phyloP scores from a whole-genome alignment of 805 yeast genomes.

The Lipomyces kockii region DNA sequence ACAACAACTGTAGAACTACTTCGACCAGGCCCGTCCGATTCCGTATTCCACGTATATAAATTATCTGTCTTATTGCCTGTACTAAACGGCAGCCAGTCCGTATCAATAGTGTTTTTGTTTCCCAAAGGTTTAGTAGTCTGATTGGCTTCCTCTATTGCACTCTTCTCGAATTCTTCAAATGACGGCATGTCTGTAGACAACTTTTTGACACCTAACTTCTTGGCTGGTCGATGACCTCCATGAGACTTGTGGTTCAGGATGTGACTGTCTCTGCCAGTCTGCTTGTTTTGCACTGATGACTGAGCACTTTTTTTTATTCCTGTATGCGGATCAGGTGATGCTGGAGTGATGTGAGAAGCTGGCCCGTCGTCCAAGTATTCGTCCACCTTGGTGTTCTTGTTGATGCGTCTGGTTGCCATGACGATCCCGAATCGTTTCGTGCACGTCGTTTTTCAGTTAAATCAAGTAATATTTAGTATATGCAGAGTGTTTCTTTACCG shows the following conservation, averaged over 20 bases:
- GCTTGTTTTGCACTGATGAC: not conserved
- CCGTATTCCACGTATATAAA: not conserved
- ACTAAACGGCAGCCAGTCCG: not conserved
- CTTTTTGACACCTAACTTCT: conserved; percentile 11
- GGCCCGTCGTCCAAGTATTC: not conserved
- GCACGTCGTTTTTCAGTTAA: not conserved
- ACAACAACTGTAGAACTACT: not conserved
- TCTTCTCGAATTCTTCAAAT: conserved; percentile 69
- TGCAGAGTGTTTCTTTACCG: not conserved
- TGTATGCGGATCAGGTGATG: not conserved
- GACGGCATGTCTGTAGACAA: conserved; percentile 13
- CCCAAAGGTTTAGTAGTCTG: not conserved
- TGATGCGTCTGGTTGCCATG: not conserved
- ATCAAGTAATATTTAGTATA: not conserved
- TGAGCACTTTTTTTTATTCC: not conserved
- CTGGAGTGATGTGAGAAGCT: not conserved
- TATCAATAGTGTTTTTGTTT: not conserved
- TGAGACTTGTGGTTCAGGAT: conserved; percentile 1
- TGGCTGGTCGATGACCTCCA: not conserved
- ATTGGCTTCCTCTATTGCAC: conserved; percentile 81
- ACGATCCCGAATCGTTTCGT: not conserved
- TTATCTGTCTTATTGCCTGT: not conserved
- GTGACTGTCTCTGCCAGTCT: not conserved
- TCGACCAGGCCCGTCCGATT: not conserved
- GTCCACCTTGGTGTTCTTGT: not conserved